A percentile compares a stretch with the other conserved stretches of the same genome.
These are phyloP conservation scores for Sclerotinia trifoliorum DNA, from an alignment of 2,329 filamentous ascomycete genomes.

Conservation along the genomic window DNA sequence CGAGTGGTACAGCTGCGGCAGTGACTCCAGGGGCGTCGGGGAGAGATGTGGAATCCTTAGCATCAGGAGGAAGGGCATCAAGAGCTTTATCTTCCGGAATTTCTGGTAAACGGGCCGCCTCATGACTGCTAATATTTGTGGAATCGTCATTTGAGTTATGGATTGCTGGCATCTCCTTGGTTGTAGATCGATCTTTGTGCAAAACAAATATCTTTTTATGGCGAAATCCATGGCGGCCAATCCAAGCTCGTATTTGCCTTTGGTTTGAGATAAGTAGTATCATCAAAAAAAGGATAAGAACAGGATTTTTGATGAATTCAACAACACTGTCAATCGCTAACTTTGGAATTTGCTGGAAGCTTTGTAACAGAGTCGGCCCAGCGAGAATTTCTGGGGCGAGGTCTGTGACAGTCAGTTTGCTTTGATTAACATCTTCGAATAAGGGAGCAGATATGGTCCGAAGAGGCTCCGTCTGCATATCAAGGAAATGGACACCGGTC, in stretches of 20 bases:
- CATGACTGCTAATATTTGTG: not conserved
- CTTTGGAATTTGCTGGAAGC: conserved; percentile 51
- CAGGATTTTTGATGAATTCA: conserved; percentile 57
- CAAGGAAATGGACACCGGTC: conserved; percentile 69
- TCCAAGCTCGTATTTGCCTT: conserved; percentile 35
- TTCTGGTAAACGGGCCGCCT: not conserved
- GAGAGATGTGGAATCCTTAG: not conserved
- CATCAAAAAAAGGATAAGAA: conserved; percentile 41
- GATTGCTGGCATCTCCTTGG: not conserved
- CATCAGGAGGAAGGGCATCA: not conserved
- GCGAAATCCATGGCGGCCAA: conserved; percentile 35
- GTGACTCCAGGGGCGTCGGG: not conserved
- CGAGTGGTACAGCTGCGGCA: not conserved
- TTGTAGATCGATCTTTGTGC: conserved; percentile 31
- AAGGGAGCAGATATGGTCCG: conserved; percentile 46
- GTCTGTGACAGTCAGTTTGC: conserved; percentile 35
- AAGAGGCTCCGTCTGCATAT: conserved; percentile 46
- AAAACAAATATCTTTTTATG: not conserved
- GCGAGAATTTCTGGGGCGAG: conserved; percentile 39
- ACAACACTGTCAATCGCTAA: conserved; percentile 51
- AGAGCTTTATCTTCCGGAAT: conserved; percentile 10
- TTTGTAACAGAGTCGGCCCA: conserved; percentile 47
- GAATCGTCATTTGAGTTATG: conserved; percentile 22
- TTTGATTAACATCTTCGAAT: conserved; percentile 24
- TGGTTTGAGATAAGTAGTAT: conserved; percentile 33